Evolutionary conservation across 2,329 filamentous ascomycete species (phyloP), one percentile per base, ranked within the genome.

Genomic region (Aureobasidium sp.): DNA sequence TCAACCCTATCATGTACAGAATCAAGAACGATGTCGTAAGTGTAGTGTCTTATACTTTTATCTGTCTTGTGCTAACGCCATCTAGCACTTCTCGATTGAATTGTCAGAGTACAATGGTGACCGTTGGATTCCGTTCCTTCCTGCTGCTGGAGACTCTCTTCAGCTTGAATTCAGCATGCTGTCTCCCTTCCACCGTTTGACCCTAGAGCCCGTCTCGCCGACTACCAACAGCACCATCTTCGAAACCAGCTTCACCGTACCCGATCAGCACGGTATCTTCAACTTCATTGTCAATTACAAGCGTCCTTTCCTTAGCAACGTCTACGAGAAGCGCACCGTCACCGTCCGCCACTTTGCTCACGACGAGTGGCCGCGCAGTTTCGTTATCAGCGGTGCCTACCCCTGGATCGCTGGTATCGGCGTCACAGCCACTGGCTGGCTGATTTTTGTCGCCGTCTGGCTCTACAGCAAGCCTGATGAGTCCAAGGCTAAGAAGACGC

Each of bases 91-190:
- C 79, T 83, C 82, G 70, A 93, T 97, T 72, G 92, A 93, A 66
- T 71, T 99, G 59, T 96, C 92, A 30, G 91, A 97, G 75, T 96
- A 91, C 75, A 76, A 77, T 54, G 86, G 85, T 78, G 85, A 90
- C 73, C 83, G 85, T 71, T 95, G 87, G 79, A 76, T 79, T 6
- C 89, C 92, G 49, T 97, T 91, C 77, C 79, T 79, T 44, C 79
- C 89, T 25, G 86, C 90, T 27, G 71, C 81, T 9, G 80, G 77
- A 64, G 94, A 99, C 73, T 81, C 80, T 32, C 73, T 99, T 37
- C 94, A 99, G 76, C 89, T 99, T 64, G 94, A 99, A 76, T 97
- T 97, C 81, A 92, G 87, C 78, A 99, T 97, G 94, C 88, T 99
- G 50, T 97, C 93, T 1, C 93, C 94, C 61, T 97, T 97, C 85